phyloP scores from a whole-genome alignment of 2,329 filamentous ascomycete genomes.

The Kalmusia sp. region DNA sequence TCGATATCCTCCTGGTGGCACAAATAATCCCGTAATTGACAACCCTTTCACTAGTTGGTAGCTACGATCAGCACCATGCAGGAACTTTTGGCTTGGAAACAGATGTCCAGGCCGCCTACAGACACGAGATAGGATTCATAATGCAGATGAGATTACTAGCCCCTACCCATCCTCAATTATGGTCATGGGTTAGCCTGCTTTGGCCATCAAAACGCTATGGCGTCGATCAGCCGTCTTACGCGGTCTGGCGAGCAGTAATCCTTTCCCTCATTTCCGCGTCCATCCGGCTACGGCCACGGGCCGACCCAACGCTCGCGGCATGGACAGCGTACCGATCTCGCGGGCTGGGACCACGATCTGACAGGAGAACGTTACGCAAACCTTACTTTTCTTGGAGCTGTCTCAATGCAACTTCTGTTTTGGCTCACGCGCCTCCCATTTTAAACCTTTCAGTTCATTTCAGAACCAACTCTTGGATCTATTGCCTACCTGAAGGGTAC shows the following conservation, averaged over 20 bases:
- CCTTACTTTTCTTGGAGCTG: conserved; percentile 8
- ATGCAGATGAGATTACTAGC: conserved; percentile 12
- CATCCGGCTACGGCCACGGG: conserved; percentile 25
- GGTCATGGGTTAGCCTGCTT: conserved; percentile 27
- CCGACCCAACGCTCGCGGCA: conserved; percentile 36
- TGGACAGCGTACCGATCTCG: conserved; percentile 22
- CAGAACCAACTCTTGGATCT: neutral
- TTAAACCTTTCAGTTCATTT: neutral
- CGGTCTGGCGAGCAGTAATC: conserved; percentile 9
- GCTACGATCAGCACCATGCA: conserved; percentile 16
- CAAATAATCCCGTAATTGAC: conserved; percentile 29
- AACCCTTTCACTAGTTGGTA: conserved; percentile 14
- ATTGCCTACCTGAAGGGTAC: conserved; percentile 6
- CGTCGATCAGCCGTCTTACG: conserved; percentile 40
- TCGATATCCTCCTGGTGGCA: conserved; percentile 31
- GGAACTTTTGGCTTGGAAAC: conserved; percentile 11
- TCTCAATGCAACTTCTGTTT: conserved; percentile 13
- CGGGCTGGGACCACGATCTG: conserved; percentile 8
- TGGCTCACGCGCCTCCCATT: conserved; percentile 1
- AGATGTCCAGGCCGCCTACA: conserved; percentile 2
- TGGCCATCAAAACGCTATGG: conserved; percentile 26
- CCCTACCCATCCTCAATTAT: conserved; percentile 16
- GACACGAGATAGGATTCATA: conserved; percentile 2
- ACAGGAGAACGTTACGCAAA: conserved; percentile 8
- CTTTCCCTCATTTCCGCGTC: conserved; percentile 21